Percentiles rank a stretch among this genome's conserved stretches.
Evolutionary conservation across 1,284 basidiomycete species (phyloP).

Genomic region (Tilletia caries): DNA sequence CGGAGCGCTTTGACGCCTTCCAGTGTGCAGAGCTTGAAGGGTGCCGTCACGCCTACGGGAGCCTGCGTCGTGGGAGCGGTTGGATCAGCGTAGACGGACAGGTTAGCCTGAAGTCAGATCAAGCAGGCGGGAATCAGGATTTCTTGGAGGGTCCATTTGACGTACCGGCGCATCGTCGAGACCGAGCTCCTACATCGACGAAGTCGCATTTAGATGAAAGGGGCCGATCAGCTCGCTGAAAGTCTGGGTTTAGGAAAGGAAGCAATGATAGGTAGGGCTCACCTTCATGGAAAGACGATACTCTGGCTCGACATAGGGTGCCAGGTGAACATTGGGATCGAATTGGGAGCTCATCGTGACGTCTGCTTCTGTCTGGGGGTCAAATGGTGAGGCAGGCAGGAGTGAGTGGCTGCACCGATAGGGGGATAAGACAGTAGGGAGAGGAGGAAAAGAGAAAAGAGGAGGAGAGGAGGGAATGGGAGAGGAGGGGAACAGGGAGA

Average conservation of each 20-base stretch:
- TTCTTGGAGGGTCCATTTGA: background rate
- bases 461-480: background rate
- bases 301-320: background rate
- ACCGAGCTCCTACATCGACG: background rate
- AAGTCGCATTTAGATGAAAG: background rate
- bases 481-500: background rate
- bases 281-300: constrained; percentile 3
- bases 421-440: too few species aligned
- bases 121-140: constrained; percentile 23
- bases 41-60: constrained; percentile 26
- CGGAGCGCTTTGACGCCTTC: constrained; percentile 35
- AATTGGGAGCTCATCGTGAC: background rate
- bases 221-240: background rate
- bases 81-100: background rate
- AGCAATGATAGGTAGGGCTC: background rate
- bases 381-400: too few species aligned
- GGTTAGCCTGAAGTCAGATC: too few species aligned
- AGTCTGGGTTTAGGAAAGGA: background rate
- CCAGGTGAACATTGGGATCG: background rate
- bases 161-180: constrained; percentile 1
- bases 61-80: too few species aligned
- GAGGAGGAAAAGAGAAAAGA: too few species aligned
- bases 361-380: background rate
- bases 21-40: constrained; percentile 36
- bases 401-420: too few species aligned